Conservation (phyloP, 2,329 filamentous ascomycete genomes). For the Emmonsia crescens region DNA sequence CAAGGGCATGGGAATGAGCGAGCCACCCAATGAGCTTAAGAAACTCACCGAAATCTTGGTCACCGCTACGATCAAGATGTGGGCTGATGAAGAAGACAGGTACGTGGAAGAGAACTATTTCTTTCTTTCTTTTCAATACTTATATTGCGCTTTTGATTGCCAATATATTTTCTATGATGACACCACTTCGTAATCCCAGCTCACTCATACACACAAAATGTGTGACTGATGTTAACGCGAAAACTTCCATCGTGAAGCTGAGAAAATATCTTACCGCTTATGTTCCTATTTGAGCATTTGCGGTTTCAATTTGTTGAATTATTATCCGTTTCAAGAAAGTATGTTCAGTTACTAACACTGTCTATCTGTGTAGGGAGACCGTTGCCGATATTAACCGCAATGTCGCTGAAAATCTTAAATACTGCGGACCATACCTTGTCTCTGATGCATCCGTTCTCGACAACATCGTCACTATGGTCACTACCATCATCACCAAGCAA, state of each 20-base stretch:
- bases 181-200: slow-evolving; percentile 91
- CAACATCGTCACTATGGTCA: slow-evolving; percentile 63
- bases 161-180: slow-evolving; percentile 58
- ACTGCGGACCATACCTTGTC: slow-evolving; percentile 78
- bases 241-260: slow-evolving; percentile 33
- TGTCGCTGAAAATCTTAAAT: slow-evolving; percentile 78
- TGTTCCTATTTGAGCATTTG: slow-evolving; percentile 31
- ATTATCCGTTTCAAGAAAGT: slow-evolving; percentile 10
- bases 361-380: slow-evolving; percentile 51
- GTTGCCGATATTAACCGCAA: slow-evolving; percentile 95
- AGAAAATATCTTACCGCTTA: slow-evolving; percentile 19
- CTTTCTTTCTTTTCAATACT: slow-evolving; percentile 11
- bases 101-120: slow-evolving; percentile 45
- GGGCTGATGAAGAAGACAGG: slow-evolving; percentile 87
- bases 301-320: slow-evolving; percentile 16
- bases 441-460: slow-evolving; percentile 61
- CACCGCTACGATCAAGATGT: slow-evolving; percentile 71
- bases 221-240: slow-evolving; percentile 86
- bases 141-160: slow-evolving; percentile 15
- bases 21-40: slow-evolving; percentile 66
- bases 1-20: slow-evolving; percentile 55
- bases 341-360: slow-evolving; percentile 33
- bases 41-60: slow-evolving; percentile 81
- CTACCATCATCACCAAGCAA: slow-evolving; percentile 72
- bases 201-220: slow-evolving; percentile 87